phyloP scores from a whole-genome alignment of 208 protist species.

The Leishmania gerbilli region DNA sequence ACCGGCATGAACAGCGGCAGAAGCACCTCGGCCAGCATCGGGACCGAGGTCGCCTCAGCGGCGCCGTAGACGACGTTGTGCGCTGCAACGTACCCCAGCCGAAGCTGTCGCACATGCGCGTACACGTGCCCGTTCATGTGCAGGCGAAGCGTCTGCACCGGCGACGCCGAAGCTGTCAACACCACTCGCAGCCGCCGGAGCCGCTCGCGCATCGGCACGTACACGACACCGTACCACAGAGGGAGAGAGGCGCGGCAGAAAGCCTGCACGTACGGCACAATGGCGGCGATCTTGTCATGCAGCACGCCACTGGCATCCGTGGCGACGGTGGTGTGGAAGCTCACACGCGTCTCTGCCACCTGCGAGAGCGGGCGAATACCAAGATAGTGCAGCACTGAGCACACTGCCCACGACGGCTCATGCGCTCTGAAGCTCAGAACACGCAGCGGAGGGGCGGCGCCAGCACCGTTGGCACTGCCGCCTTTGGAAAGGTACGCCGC shows the following conservation, averaged over 20 bases:
- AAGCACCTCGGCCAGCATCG: conserved; percentile 46
- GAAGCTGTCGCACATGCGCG: conserved; percentile 34
- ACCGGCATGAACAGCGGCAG: conserved; percentile 48
- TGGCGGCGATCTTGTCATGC: conserved; percentile 43
- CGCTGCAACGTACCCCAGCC: conserved; percentile 58
- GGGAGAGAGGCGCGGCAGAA: conserved; percentile 33
- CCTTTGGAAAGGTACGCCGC: not conserved
- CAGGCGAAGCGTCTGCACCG: conserved; percentile 15
- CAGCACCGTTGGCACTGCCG: not conserved
- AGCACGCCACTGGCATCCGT: conserved; percentile 28
- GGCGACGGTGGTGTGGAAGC: conserved; percentile 29
- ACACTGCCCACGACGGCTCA: conserved; percentile 48
- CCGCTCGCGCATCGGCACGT: conserved; percentile 18
- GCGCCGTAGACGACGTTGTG: conserved; percentile 77
- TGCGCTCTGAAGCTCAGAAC: conserved; percentile 44
- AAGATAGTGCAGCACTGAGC: conserved; percentile 46
- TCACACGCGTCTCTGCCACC: conserved; percentile 39
- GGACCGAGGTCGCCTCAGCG: conserved; percentile 41
- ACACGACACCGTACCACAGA: conserved; percentile 42
- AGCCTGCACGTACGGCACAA: conserved; percentile 52
- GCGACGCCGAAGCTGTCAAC: conserved; percentile 17
- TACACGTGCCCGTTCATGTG: conserved; percentile 34
- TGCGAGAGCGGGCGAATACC: conserved; percentile 49
- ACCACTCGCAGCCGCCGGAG: conserved; percentile 47
- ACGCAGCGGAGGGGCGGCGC: conserved; percentile 25